Evolutionary conservation across 306 rosid genomes (phyloP), one percentile per base, ranked within the genome.

Genomic region (Quercus engelmannii): DNA sequence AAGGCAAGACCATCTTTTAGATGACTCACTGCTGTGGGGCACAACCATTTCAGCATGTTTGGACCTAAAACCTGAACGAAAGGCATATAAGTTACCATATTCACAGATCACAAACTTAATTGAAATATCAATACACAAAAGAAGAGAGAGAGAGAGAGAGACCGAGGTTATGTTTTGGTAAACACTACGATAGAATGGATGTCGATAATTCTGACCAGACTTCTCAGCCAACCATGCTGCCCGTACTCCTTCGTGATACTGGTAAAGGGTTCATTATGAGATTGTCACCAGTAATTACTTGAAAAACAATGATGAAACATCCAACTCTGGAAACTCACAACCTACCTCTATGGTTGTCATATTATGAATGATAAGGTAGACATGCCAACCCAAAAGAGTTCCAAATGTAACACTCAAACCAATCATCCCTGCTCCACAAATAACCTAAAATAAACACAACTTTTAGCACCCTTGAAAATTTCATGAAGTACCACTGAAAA

Each of bases 291-390:
- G 56, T 28, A 13, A n/a, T 26, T 74, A 74, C 57, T 71, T 35
- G 33, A 76, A n/a, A 76, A 65, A 13, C 51, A 56, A 38, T 76
- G 71, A 38, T 77, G 62, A 67, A 25, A 69, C 19, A 74, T 73
- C 51, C 76, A 74, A 49, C 30, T 58, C 57, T 71, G 15, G 74
- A 73, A 85, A 55, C 46, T 68, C 12, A 69, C 71, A 83, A 20
- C 87, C 21, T 43, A 91, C 98, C 98, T 94, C 98, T 78, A 92
- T 89, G 81, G 98, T 94, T 77, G 97, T 90, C 97, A 88, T 88
- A 73, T 94, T 94, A 23, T 78, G 92, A 84, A 88, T 85, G 73
- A 85, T 78, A 71, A 94, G 97, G 88, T 92, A 94, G 85, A 88
- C 67, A 87, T 92, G 96, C 98, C 98, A 94, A 74, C 90, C 93